Evolutionary conservation across 2,329 filamentous ascomycete genomes (phyloP).

Genomic region (Gyromitra esculenta): DNA sequence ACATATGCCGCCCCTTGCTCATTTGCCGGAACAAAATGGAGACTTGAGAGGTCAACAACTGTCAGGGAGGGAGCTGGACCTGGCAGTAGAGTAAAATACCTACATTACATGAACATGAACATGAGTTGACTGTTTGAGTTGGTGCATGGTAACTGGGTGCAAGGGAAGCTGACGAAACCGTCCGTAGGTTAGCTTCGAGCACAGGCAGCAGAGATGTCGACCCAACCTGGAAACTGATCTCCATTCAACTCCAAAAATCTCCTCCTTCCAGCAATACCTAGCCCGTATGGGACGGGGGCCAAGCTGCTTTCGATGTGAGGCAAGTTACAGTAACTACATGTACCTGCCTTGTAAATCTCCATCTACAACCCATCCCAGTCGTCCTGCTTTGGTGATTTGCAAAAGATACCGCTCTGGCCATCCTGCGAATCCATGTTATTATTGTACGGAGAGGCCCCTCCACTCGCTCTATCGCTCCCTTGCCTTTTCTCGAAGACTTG

Average conservation of each 20-base stretch:
- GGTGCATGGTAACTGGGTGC: conserved; percentile 30
- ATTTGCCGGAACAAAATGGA: conserved; percentile 47
- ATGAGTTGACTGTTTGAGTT: conserved; percentile 42
- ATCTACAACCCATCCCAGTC: conserved; percentile 33
- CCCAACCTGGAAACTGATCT: conserved; percentile 39
- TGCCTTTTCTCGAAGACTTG: conserved; percentile 51
- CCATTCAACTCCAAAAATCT: conserved; percentile 19
- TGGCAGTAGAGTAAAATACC: not conserved
- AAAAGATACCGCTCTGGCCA: conserved; percentile 46
- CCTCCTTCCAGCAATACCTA: conserved; percentile 18
- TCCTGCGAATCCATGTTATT: conserved; percentile 33
- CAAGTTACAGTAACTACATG: conserved; percentile 36
- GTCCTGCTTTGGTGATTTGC: conserved; percentile 44
- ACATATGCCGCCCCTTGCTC: conserved; percentile 53
- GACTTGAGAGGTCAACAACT: conserved; percentile 24
- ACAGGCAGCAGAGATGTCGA: conserved; percentile 45
- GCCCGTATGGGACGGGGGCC: conserved; percentile 17
- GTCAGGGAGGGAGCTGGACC: conserved; percentile 35
- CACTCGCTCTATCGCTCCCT: conserved; percentile 38
- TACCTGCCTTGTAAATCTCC: conserved; percentile 32
- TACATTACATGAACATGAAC: not conserved
- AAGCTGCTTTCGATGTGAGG: conserved; percentile 16
- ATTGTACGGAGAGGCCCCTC: conserved; percentile 42
- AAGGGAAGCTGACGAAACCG: conserved; percentile 20
- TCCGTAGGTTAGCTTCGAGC: conserved; percentile 43